Conservation (phyloP, 345 rosid species). For the Eucalyptus pauciflora region DNA sequence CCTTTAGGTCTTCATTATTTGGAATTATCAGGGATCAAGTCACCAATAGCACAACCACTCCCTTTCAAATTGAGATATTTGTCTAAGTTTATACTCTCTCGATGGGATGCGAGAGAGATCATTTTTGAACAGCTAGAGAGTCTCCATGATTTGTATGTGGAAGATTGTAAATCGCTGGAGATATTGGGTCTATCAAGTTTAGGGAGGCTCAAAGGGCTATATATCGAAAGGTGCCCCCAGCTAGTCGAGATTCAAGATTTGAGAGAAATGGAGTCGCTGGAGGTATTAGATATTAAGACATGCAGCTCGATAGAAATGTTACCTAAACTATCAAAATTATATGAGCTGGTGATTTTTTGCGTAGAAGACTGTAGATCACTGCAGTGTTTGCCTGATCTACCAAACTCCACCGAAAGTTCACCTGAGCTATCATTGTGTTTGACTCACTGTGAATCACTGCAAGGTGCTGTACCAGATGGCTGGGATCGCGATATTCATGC, state of each 20-base stretch:
- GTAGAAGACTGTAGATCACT: not conserved
- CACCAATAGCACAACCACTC: not conserved
- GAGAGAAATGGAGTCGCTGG: not conserved
- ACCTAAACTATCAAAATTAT: not conserved
- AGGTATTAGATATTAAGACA: accelerated
- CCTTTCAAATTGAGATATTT: not conserved
- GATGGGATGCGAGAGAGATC: not conserved
- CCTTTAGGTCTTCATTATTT: not conserved
- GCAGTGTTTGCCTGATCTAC: not conserved
- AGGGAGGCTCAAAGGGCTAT: not conserved
- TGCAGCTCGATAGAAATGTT: not conserved
- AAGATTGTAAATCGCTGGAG: not conserved
- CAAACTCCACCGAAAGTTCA: not conserved
- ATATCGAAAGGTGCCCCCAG: accelerated
- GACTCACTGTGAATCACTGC: not conserved
- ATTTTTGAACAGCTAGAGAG: not conserved
- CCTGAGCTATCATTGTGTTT: not conserved
- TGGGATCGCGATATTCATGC: no score
- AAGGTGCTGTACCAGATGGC: not conserved
- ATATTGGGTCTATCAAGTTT: not conserved
- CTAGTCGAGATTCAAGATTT: not conserved
- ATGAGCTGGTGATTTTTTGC: accelerated
- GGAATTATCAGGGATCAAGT: not conserved
- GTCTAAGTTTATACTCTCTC: accelerated
- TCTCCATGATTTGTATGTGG: accelerated